Percentiles rank a stretch among this genome's conserved stretches.
These are phyloP conservation scores for Tricholoma sp. DNA, from an alignment of 768 basidiomycete genomes.

Conservation along the genomic window DNA sequence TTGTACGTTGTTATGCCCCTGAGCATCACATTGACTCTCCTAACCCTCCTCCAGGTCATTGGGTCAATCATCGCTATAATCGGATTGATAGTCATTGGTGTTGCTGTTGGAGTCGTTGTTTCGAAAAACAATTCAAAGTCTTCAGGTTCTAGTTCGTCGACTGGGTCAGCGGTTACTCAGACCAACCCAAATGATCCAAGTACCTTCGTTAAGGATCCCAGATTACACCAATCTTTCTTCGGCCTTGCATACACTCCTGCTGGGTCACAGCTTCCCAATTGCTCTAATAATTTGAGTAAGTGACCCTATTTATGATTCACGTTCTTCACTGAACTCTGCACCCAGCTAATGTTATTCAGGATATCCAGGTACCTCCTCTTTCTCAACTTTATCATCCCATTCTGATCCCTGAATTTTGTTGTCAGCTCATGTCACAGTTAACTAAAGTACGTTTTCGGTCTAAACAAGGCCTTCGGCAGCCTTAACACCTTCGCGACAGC, in stretches of 20 bases:
- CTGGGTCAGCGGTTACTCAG: slow-evolving; percentile 13
- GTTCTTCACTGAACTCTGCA: neutral
- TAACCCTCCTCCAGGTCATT: slow-evolving; percentile 35
- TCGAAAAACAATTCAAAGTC: slow-evolving; percentile 29
- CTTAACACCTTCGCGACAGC: slow-evolving; percentile 26
- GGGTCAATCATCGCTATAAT: slow-evolving; percentile 32
- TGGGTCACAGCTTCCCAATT: slow-evolving; percentile 66
- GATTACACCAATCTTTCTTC: slow-evolving; percentile 72
- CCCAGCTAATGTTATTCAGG: slow-evolving; percentile 54
- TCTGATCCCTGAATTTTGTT: slow-evolving; percentile 2
- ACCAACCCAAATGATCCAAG: slow-evolving; percentile 65
- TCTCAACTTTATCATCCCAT: neutral
- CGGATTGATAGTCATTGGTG: slow-evolving; percentile 41
- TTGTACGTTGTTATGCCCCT: slow-evolving; percentile 10
- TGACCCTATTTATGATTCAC: slow-evolving; percentile 4
- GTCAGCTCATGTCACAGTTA: slow-evolving; percentile 77
- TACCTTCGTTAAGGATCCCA: slow-evolving; percentile 64
- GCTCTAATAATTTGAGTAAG: slow-evolving; percentile 49
- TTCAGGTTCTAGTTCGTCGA: slow-evolving; percentile 8
- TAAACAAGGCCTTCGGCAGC: slow-evolving; percentile 5
- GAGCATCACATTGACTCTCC: neutral
- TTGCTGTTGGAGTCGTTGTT: slow-evolving; percentile 55
- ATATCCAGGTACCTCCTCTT: slow-evolving; percentile 54
- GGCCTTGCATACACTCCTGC: slow-evolving; percentile 85
- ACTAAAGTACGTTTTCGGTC: slow-evolving; percentile 46